Base-by-base conservation (phyloP, 225 moss, liverwort and hornwort species). In the Bryum argenteum region DNA sequence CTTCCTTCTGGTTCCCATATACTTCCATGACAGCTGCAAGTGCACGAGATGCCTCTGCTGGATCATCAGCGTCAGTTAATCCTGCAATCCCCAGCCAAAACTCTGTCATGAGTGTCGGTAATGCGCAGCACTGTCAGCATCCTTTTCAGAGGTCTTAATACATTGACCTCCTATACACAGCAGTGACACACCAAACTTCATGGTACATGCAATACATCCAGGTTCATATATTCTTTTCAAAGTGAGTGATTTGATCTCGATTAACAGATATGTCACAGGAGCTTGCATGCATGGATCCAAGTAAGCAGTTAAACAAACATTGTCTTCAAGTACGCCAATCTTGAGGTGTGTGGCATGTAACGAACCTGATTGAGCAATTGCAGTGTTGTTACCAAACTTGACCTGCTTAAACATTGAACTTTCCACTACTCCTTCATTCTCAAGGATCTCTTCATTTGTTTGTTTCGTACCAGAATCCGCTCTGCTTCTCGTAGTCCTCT, bases 11-110 rank as follows among this genome's bases (percentile, higher is more conserved):
- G 40, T 68, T 78, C 33, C 81, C 79, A 72, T 89, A 73, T n/a
- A 86, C 75, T 61, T 70, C 73, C 89, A 89, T 81, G 40, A 86
- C 86, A 76, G 74, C 71, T 74, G 81, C 86, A 83, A 83, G 83
- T 63, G 86, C 89, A 48, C 74, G 71, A 21, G 58, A 44, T 75
- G 79, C 84, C 65, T 84, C 84, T 6, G 50, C 71, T 53, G 71
- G 67, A 69, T 79, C 71, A 43, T 79, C 79, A 18, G 71, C 66
- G 41, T 65, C 79, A 59, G 58, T 81, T 42, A 75, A 68, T 40
- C 81, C 87, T 87, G 79, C 63, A 77, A 63, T 40, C n/a, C 75
- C 64, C 56, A 71, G 67, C 51, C 71, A 58, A 48, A 83, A 69
- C 39, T 40, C 58, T 73, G 73, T 12, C 71, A 63, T 55, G 58